A percentile compares a stretch with the other conserved stretches of the same genome.
phyloP scores from a whole-genome alignment of 208 protist genomes.

The Trypanosoma melophagium region DNA sequence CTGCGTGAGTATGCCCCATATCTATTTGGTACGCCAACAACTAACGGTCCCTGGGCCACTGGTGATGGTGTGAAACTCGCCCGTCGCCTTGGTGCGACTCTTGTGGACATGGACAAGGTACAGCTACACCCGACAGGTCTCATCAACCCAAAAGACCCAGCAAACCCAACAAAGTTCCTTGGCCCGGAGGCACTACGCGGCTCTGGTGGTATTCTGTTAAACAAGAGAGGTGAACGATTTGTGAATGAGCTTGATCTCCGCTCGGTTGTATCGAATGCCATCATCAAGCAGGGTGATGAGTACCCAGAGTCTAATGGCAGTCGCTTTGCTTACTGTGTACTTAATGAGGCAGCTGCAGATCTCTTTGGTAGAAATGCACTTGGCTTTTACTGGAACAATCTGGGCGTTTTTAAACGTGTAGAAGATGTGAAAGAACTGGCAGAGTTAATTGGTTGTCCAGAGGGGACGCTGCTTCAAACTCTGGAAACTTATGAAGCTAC shows the following conservation, averaged over 20 bases:
- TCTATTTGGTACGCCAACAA: conserved; percentile 78
- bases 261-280: conserved; percentile 92
- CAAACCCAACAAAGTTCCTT: conserved; percentile 89
- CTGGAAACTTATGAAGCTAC: conserved; percentile 62
- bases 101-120: conserved; percentile 94
- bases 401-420: conserved; percentile 62
- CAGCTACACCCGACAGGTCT: conserved; percentile 97
- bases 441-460: conserved; percentile 63
- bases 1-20: conserved; percentile 79
- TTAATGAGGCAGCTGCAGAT: conserved; percentile 70
- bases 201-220: conserved; percentile 93
- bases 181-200: conserved; percentile 95
- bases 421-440: conserved; percentile 50
- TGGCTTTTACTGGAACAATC: conserved; percentile 74
- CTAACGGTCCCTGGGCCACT: conserved; percentile 87
- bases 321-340: conserved; percentile 79
- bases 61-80: conserved; percentile 85
- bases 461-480: conserved; percentile 37
- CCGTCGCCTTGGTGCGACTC: conserved; percentile 56
- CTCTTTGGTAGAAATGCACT: conserved; percentile 79
- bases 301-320: conserved; percentile 60
- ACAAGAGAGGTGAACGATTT: conserved; percentile 91
- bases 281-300: conserved; percentile 73
- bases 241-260: conserved; percentile 94
- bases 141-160: conserved; percentile 89